Conservation (phyloP, 139 green algal genomes). For the Auxenochlorella pyrenoidosa region DNA sequence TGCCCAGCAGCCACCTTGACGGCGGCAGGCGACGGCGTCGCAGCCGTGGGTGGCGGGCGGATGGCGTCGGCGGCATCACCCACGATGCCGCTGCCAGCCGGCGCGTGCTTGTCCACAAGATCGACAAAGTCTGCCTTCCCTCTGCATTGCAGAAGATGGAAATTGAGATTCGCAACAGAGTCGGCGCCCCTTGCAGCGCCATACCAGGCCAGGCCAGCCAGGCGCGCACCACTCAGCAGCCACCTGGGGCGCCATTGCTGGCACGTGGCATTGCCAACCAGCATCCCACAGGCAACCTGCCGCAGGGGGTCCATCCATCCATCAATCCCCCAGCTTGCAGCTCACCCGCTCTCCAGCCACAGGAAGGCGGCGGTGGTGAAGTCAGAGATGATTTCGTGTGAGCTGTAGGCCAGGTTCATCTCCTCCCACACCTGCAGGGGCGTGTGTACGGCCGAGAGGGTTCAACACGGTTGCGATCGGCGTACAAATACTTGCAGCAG, state of each 20-base stretch:
- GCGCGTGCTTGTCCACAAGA: background rate
- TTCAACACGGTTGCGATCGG: no score
- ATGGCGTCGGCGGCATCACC: background rate
- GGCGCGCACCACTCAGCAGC: background rate
- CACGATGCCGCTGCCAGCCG: background rate
- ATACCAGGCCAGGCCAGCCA: no score
- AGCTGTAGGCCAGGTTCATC: constrained; percentile 6
- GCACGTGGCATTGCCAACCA: no score
- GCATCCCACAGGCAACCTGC: no score
- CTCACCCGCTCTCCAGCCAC: constrained; percentile 31
- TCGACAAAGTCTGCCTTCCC: background rate
- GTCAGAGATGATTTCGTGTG: constrained; percentile 29
- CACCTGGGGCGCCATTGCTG: no score
- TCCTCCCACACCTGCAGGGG: constrained; percentile 10
- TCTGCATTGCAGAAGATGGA: background rate
- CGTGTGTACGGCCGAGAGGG: background rate
- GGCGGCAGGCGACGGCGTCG: background rate
- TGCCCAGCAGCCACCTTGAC: background rate
- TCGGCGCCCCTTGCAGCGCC: no score
- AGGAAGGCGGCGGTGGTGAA: constrained; percentile 20
- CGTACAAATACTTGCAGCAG: no score
- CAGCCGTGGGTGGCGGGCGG: background rate
- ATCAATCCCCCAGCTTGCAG: background rate
- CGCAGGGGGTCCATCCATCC: no score
- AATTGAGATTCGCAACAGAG: background rate